Evolutionary conservation across 345 rosid species (phyloP), one percentile per base, ranked within the genome.

Genomic region (Citrus mangshanensis): DNA sequence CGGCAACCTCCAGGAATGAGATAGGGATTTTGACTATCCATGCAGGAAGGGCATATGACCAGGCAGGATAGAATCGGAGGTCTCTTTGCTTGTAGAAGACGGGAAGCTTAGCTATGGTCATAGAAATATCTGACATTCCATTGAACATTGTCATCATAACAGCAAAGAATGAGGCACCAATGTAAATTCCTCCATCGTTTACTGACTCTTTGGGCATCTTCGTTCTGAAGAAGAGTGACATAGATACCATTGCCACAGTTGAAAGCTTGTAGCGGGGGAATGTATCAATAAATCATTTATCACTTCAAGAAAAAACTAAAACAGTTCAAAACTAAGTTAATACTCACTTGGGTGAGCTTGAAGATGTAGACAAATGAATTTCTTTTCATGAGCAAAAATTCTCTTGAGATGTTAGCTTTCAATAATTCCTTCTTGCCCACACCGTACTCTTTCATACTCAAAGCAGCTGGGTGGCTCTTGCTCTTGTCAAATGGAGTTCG

Each of bases 21-120:
- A 90, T 81, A 2, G 98, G 97, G 51, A 90, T 89, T 79, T 91
- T 89, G 42, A 95, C 87, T 73, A 95, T 85, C 97, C 98, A 95
- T 40, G 89, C 60, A 12, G 97, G 97, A 62, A 95, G 77, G 80
- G 97, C 85, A 85, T 88, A 95, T 7, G 89, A 86, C 98, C 97
- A 93, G 18, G 95, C 71, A 51, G 98, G 97, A 82, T 80, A 91
- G 87, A 93, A 95, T 24, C 85, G 82, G 13, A 89, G 84, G 71
- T 90, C 95, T 74, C 97, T 86, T 83, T 93, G 95, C 82, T 93
- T 95, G 92, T 89, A 95, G 68, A 95, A 92, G 64, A 93, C 93
- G 22, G 97, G 98, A 85, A 95, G 98, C 83, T 88, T 95, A 24
- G 85, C 87, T 49, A 95, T 85, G 72, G 95, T 89, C 91, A 95